Conservation (phyloP, 1,284 basidiomycete genomes). For the Fomitopsis palustris region DNA sequence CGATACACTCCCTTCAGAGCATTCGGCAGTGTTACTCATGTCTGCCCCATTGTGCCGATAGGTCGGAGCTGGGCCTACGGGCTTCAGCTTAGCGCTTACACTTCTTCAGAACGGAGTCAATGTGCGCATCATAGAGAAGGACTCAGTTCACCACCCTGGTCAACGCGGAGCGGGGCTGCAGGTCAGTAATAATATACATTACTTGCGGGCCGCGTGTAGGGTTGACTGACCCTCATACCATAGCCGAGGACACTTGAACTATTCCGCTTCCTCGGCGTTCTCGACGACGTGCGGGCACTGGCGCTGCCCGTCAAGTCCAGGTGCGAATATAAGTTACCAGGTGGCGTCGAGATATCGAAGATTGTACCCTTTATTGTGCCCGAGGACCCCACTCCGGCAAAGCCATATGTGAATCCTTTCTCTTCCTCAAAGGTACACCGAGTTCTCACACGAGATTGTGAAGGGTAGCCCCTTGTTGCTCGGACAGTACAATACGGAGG, state of each 20-base stretch:
- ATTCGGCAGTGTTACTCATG: too few relatives aligned
- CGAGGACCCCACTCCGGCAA: conserved; percentile 7
- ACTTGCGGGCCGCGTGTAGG: too few relatives aligned
- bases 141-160: conserved; percentile 10
- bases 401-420: conserved; percentile 12
- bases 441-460: neutral
- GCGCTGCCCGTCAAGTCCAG: neutral
- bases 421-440: neutral
- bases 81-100: conserved; percentile 18
- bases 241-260: conserved; percentile 14
- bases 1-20: too few relatives aligned
- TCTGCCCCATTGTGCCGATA: neutral
- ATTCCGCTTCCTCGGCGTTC: conserved; percentile 10
- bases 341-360: conserved; percentile 4
- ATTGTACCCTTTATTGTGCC: neutral
- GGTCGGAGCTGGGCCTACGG: conserved; percentile 21
- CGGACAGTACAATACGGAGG: conserved; percentile 25
- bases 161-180: conserved; percentile 24
- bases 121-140: conserved; percentile 33
- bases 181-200: conserved; percentile 14
- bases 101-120: conserved; percentile 17
- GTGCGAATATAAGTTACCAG: conserved; percentile 11
- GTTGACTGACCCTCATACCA: neutral
- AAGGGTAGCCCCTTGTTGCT: conserved; percentile 13
- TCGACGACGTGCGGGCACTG: conserved; percentile 6